A percentile compares a stretch with the other conserved stretches of the same genome.
These are phyloP conservation scores for Aspergillaceae sp. DNA, from an alignment of 2,329 filamentous ascomycete species.

Conservation along the genomic window DNA sequence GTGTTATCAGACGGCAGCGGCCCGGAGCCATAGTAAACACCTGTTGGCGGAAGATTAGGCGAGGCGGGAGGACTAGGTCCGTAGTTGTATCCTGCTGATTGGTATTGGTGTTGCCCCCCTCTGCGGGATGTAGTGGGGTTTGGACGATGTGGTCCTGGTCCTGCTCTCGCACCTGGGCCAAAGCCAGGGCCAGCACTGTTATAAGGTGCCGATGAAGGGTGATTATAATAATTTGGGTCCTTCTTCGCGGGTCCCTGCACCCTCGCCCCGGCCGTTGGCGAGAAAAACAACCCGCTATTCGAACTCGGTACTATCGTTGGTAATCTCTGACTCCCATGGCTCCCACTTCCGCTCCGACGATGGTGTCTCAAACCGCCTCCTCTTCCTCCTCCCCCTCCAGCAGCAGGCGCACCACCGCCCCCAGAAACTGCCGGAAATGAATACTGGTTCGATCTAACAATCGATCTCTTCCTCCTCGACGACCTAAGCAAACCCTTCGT, in stretches of 20 bases:
- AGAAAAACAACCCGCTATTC: slow-evolving; percentile 83
- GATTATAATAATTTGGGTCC: not conserved
- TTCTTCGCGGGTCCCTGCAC: slow-evolving; percentile 38
- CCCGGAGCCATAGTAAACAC: slow-evolving; percentile 22
- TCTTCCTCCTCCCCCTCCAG: not conserved
- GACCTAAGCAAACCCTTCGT: slow-evolving; percentile 56
- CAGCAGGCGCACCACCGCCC: not conserved
- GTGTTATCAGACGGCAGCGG: slow-evolving; percentile 10
- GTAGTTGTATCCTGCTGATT: slow-evolving; percentile 17
- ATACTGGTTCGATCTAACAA: too few relatives aligned
- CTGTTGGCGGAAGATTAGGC: slow-evolving; percentile 46
- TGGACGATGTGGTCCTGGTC: not conserved
- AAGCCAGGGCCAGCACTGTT: too few relatives aligned
- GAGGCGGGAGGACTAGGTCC: slow-evolving; percentile 54
- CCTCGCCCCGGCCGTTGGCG: slow-evolving; percentile 67
- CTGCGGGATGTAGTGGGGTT: not conserved
- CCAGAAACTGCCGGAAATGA: too few relatives aligned
- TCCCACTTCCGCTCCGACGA: not conserved
- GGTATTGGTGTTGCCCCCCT: not conserved
- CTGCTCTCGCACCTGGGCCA: too few relatives aligned
- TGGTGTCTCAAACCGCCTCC: not conserved
- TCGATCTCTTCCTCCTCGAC: slow-evolving; percentile 29
- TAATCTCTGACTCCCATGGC: not conserved
- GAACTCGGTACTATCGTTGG: slow-evolving; percentile 35
- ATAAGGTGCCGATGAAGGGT: not conserved